Base-by-base conservation (phyloP, 2,329 filamentous ascomycete genomes). In the Atkinsonella hypoxylon region DNA sequence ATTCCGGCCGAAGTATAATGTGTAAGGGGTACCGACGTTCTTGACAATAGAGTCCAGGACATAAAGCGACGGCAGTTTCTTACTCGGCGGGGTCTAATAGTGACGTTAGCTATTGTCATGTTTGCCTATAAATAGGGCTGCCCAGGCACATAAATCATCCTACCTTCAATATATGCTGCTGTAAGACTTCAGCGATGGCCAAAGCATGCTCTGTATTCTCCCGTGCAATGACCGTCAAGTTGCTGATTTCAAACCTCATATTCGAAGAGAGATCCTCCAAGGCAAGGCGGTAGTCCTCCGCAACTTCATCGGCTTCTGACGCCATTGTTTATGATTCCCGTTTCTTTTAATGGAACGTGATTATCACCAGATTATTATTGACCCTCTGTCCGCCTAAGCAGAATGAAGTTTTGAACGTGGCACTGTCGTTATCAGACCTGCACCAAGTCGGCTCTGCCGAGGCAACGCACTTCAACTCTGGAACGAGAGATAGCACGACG, bases 41-140 rank as follows among this genome's bases (percentile, higher is more conserved):
- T 98, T 98, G 64, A 95, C 90, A 54, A 98, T 91, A 15, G 91
- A 97, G 70, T 98, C 93, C 63, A 98, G 83, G 57, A 98, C 88
- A 70, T 97, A 98, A 30, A 98, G 77, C n/a, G 93, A 89, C 17
- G 93, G 90, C 2, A 98, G 75, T 64, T 97, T 98, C 67, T 89
- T 90, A 54, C 82, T 78, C 39, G 93, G 89, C 44, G 89, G 81
- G 50, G 86, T 88, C 93, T 98, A 69, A 57, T 41, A 47, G 48
- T 39, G 43, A 52, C 54, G 62, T 78, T 60, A 78, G 74, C 61
- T 41, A 9, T 26, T 30, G 17, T 30, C 39, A 30, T 38, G 15
- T 15, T 22, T 30, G 22, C 9, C 6, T 36, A 11, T 9, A 11
- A 30, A 12, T 42, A 48, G 30, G 13, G 18, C 20, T 20, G 32